Percentiles rank a stretch among this genome's conserved stretches.
phyloP scores from a whole-genome alignment of 108 stramenopile genomes.

The Ochromonas danica region DNA sequence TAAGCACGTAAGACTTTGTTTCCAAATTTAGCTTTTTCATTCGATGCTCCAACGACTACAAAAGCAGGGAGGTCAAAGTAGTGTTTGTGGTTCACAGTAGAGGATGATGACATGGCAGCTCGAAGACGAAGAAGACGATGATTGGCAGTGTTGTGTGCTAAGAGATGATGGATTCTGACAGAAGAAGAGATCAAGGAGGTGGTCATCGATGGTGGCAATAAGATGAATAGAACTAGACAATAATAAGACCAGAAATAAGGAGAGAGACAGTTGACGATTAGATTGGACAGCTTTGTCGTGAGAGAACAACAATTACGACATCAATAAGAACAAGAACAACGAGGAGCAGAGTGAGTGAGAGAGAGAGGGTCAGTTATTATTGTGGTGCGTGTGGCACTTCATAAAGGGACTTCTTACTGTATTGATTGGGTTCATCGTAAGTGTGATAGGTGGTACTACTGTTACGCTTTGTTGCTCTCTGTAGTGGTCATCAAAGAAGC shows the following conservation, averaged over 20 bases:
- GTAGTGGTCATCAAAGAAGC: slow-evolving; percentile 15
- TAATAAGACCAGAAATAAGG: slow-evolving; percentile 17
- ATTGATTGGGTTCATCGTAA: slow-evolving; percentile 16
- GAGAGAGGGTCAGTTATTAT: slow-evolving; percentile 15
- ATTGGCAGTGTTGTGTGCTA: slow-evolving; percentile 15
- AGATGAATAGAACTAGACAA: slow-evolving; percentile 17
- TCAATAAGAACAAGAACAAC: slow-evolving; percentile 17
- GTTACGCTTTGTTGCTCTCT: slow-evolving; percentile 15
- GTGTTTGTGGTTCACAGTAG: no score
- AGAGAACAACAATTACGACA: slow-evolving; percentile 16
- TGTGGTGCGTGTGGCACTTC: slow-evolving; percentile 13
- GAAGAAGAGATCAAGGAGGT: slow-evolving; percentile 15
- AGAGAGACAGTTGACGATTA: slow-evolving; percentile 15
- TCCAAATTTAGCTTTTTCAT: neutral
- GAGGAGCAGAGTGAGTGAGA: slow-evolving; percentile 13
- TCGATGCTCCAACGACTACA: neutral
- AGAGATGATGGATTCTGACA: slow-evolving; percentile 15
- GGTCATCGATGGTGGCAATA: slow-evolving; percentile 9
- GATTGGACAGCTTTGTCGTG: slow-evolving; percentile 14
- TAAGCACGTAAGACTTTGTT: neutral
- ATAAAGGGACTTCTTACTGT: slow-evolving; percentile 16
- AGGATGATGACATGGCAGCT: no score
- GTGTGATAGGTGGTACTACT: slow-evolving; percentile 15
- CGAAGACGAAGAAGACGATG: slow-evolving; percentile 14
- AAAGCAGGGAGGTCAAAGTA: neutral